These are phyloP conservation scores for Rutidosis leptorrhynchoides DNA, from an alignment of 129 eudicot species.

Conservation along the genomic window DNA sequence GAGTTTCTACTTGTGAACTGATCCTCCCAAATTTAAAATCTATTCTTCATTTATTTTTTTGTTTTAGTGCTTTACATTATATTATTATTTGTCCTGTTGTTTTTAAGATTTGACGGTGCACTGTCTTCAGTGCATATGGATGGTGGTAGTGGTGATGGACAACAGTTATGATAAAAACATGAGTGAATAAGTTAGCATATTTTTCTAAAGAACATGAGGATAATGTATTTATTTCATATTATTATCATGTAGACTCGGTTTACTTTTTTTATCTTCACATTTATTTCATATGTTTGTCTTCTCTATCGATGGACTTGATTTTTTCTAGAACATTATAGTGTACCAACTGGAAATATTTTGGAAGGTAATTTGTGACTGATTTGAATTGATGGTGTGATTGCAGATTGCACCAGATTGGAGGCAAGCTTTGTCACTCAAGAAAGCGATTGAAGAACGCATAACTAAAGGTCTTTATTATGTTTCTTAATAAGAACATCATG, in stretches of 20 bases:
- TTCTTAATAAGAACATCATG: not conserved
- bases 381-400: slow-evolving; percentile 21
- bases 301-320: not conserved
- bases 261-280: not conserved
- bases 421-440: slow-evolving; percentile 63
- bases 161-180: not conserved
- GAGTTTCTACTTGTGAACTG: not conserved
- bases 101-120: not conserved
- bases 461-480: slow-evolving; percentile 45
- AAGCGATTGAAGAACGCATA: slow-evolving; percentile 50
- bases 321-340: not conserved
- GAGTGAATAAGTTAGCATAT: not conserved
- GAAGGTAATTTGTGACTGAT: slow-evolving; percentile 13
- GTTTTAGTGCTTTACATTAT: not conserved
- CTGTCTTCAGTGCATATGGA: not conserved
- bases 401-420: slow-evolving; percentile 78
- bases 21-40: not conserved
- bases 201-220: not conserved
- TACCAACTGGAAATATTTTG: not conserved
- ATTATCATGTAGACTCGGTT: no score
- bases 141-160: not conserved
- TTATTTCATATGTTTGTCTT: not conserved
- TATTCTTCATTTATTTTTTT: not conserved
- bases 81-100: not conserved
- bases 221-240: not conserved